These are phyloP conservation scores for Pseudogymnoascus sp. DNA, from an alignment of 2,329 filamentous ascomycete genomes.

Conservation along the genomic window DNA sequence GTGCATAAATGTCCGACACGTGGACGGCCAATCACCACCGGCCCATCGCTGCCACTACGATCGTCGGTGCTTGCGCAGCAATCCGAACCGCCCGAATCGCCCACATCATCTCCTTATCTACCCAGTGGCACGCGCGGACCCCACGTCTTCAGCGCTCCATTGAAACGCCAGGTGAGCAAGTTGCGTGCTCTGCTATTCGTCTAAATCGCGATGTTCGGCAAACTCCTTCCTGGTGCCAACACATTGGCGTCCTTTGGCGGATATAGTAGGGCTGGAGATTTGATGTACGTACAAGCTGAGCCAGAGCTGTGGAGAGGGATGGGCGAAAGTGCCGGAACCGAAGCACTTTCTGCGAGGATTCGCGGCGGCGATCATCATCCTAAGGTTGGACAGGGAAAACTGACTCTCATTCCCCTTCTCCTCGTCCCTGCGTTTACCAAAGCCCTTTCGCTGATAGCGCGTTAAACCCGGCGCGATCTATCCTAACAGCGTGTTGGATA, in stretches of 20 bases:
- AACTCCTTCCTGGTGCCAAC: background rate
- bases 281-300: background rate
- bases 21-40: background rate
- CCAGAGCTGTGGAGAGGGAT: background rate
- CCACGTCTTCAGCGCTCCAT: background rate
- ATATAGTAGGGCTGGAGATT: background rate
- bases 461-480: background rate
- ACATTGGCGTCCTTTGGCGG: background rate
- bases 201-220: background rate
- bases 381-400: background rate
- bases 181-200: background rate
- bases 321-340: background rate
- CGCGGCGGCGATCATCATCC: background rate
- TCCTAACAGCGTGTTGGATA: background rate
- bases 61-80: background rate
- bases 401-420: background rate
- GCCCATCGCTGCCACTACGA: background rate
- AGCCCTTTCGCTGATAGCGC: background rate
- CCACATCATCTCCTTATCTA: background rate
- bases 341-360: background rate
- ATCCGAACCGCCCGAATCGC: background rate
- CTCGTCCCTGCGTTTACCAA: background rate
- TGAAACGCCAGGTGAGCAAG: background rate
- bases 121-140: background rate
- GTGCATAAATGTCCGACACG: background rate